These are phyloP conservation scores for Xerocomus cyaneibrunnescens DNA, from an alignment of 1,284 basidiomycete species.

Conservation along the genomic window DNA sequence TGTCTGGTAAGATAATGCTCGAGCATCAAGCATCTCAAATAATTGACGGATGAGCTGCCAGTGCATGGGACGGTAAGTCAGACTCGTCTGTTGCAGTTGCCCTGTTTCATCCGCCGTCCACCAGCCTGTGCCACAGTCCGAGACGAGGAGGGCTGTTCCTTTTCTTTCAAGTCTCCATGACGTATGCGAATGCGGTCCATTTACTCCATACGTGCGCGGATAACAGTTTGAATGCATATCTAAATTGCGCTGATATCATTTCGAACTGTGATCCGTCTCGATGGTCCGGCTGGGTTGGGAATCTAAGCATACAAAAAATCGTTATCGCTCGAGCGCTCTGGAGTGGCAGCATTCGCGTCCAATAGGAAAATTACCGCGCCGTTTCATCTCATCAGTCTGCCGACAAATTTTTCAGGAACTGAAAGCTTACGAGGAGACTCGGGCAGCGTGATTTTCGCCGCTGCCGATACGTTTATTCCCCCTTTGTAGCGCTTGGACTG, in stretches of 20 bases:
- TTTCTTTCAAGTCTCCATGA: neutral
- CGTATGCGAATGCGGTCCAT: neutral
- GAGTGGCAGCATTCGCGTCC: neutral
- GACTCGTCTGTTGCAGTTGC: too few relatives aligned
- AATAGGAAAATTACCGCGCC: conserved; percentile 17
- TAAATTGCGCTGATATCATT: neutral
- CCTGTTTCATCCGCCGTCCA: too few relatives aligned
- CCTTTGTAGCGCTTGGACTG: conserved; percentile 5
- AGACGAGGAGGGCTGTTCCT: neutral
- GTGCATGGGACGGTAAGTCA: too few relatives aligned
- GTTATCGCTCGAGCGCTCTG: conserved; percentile 3
- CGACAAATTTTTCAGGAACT: neutral
- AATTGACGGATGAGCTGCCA: too few relatives aligned
- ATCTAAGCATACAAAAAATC: neutral
- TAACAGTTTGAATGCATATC: neutral
- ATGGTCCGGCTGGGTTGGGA: neutral
- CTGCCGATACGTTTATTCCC: neutral
- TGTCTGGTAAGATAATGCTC: too few relatives aligned
- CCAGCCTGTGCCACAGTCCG: too few relatives aligned
- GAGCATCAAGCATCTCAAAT: too few relatives aligned
- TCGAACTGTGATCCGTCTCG: neutral
- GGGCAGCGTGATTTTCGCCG: conserved; percentile 6
- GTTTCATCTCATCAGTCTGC: neutral
- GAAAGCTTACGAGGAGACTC: neutral
- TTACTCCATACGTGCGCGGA: neutral